Base-by-base conservation (phyloP, 2,329 filamentous ascomycete genomes). In the Clarireedia monteithiana region DNA sequence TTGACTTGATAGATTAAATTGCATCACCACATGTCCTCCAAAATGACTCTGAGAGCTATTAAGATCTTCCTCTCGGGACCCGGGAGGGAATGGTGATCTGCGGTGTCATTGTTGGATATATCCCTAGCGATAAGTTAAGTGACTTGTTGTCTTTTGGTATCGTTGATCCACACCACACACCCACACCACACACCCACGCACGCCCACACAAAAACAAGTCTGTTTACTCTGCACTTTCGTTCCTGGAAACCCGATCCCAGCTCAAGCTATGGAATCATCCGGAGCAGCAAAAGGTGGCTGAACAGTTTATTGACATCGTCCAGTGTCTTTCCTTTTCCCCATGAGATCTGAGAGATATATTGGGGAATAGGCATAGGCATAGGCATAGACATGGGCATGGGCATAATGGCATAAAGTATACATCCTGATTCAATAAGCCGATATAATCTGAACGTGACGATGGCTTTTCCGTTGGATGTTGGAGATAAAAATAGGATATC, bases 61-160 rank as follows among this genome's bases (percentile, higher is more conserved):
- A 45, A 42, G 38, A 49, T 49, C 26, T 38, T 47, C 38, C 45
- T 23, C 52, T 54, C 45, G 36, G 52, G 45, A 49, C 52, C 24
- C 52, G 52, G 52, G 45, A 42, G 17, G 12, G 45, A 54, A 17
- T 10, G 40, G 51, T 15, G 52, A 54, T 54, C 52, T 54, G 52
- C 52, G 23, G 52, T 54, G 52, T 48, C 52, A 50, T 39, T 27
- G 44, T 30, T 15, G n/a, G 39, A 49, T 49, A 40, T 42, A 39
- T 20, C 40, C 45, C 52, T 49, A 49, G 52, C 42, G 40, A 44
- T 44, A 44, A 9, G 23, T 44, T n/a, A 12, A 15, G 10, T 14
- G 17, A 12, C 14, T 40, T 15, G 5, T 9, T 40, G 38, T 40
- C 14, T 40, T 12, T 44, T 44, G 10, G 9, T 44, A 10, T 5